phyloP scores from a whole-genome alignment of 768 basidiomycete genomes.

The Boletus rex-veris region DNA sequence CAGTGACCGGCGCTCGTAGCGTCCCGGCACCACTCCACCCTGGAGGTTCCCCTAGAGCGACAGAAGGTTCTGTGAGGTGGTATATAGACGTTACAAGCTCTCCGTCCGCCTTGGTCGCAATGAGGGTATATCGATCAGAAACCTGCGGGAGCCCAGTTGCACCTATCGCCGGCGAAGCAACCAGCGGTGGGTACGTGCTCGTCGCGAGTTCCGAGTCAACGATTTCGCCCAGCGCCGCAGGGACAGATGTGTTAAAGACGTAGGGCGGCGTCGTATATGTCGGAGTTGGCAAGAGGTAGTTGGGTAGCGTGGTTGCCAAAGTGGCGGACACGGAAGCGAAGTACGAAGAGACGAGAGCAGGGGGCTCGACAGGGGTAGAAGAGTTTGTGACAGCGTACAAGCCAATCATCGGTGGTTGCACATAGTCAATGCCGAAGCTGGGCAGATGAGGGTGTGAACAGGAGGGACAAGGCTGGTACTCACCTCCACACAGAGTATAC shows the following conservation, averaged over 20 bases:
- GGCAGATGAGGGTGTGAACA: slow-evolving; percentile 1
- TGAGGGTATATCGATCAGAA: slow-evolving; percentile 49
- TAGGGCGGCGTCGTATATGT: slow-evolving; percentile 61
- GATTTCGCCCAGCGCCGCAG: slow-evolving; percentile 51
- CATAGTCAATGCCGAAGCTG: slow-evolving; percentile 71
- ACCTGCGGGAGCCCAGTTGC: slow-evolving; percentile 57
- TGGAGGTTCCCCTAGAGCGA: slow-evolving; percentile 63
- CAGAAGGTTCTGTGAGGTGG: slow-evolving; percentile 41
- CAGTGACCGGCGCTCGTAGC: slow-evolving; percentile 6
- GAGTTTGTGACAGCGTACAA: slow-evolving; percentile 58
- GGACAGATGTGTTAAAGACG: slow-evolving; percentile 63
- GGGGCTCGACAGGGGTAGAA: slow-evolving; percentile 40
- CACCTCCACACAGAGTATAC: slow-evolving; percentile 81
- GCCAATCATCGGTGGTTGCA: slow-evolving; percentile 78
- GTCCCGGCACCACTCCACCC: slow-evolving; percentile 41
- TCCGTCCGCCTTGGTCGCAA: slow-evolving; percentile 56
- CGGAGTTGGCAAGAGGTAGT: slow-evolving; percentile 65
- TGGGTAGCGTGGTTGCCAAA: slow-evolving; percentile 66
- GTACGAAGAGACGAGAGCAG: slow-evolving; percentile 44
- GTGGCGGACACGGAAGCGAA: slow-evolving; percentile 63
- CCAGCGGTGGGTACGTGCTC: slow-evolving; percentile 63
- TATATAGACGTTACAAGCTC: slow-evolving; percentile 52
- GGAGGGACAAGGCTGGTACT: background rate
- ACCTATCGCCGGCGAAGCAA: slow-evolving; percentile 42
- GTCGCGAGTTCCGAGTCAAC: slow-evolving; percentile 63